Evolutionary conservation across 345 rosid genomes (phyloP).

Genomic region (Jatropha curcas): DNA sequence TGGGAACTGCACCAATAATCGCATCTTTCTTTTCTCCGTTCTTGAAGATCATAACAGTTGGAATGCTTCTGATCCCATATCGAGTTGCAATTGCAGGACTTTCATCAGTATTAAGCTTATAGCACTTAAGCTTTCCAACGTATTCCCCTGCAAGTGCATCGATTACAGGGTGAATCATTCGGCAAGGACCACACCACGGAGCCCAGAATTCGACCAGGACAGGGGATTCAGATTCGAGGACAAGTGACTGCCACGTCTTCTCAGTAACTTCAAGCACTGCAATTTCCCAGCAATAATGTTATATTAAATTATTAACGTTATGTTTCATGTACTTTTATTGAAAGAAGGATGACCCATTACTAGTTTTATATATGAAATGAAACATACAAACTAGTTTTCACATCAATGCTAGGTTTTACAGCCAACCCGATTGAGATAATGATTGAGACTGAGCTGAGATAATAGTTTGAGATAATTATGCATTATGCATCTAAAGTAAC

Average conservation of each 20-base stretch:
- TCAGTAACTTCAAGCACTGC: slow-evolving; percentile 43
- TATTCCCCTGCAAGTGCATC: slow-evolving; percentile 45
- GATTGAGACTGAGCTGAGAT: neutral
- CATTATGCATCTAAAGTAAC: neutral
- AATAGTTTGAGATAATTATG: neutral
- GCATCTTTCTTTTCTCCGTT: slow-evolving; percentile 52
- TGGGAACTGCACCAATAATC: slow-evolving; percentile 51
- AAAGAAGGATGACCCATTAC: neutral
- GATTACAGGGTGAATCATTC: slow-evolving; percentile 50
- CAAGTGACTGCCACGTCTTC: slow-evolving; percentile 38
- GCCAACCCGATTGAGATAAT: neutral
- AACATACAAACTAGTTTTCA: neutral
- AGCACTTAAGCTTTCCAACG: slow-evolving; percentile 49
- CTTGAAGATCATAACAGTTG: slow-evolving; percentile 52
- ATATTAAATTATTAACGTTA: neutral
- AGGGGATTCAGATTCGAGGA: slow-evolving; percentile 36
- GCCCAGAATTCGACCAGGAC: slow-evolving; percentile 60
- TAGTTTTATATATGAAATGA: too few relatives aligned
- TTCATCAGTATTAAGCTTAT: slow-evolving; percentile 51
- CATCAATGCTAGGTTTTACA: neutral
- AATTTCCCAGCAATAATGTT: neutral
- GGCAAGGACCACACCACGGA: slow-evolving; percentile 63
- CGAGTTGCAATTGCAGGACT: slow-evolving; percentile 40
- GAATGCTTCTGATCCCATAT: slow-evolving; percentile 53
- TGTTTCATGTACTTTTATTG: neutral